phyloP scores from a whole-genome alignment of 805 yeast genomes.

The Metschnikowia vanudenii region DNA sequence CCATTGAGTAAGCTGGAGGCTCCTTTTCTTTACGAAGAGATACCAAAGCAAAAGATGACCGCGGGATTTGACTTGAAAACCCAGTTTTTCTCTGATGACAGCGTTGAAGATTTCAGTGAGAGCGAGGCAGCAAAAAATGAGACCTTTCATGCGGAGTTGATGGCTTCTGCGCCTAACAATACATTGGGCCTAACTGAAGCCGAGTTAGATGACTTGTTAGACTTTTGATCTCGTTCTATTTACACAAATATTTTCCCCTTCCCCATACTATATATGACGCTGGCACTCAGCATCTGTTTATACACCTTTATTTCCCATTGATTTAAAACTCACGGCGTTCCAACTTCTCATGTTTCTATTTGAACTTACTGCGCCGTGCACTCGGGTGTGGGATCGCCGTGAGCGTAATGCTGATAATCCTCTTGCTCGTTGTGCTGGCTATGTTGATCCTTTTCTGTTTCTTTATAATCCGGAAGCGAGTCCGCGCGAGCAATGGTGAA shows the following conservation, averaged over 20 bases:
- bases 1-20: constrained; percentile 30
- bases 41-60: constrained; percentile 20
- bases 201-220: constrained; percentile 38
- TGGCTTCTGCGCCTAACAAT: constrained; percentile 9
- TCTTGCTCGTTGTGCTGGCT: constrained; percentile 10
- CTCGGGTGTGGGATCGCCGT: constrained; percentile 28
- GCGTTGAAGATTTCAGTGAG: constrained; percentile 11
- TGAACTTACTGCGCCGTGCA: constrained; percentile 32
- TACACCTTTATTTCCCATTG: neutral
- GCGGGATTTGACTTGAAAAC: constrained; percentile 21
- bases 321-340: no score
- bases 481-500: constrained; percentile 27
- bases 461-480: constrained; percentile 33
- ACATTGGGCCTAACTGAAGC: constrained; percentile 31
- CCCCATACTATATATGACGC: constrained; percentile 4
- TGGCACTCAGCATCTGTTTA: neutral
- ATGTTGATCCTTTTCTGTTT: neutral
- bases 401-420: constrained; percentile 15
- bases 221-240: constrained; percentile 20
- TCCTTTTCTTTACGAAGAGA: constrained; percentile 25
- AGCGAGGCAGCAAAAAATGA: constrained; percentile 9
- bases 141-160: constrained; percentile 9
- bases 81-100: constrained; percentile 20
- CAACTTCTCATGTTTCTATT: neutral
- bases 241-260: constrained; percentile 1